phyloP scores from a whole-genome alignment of 768 basidiomycete genomes.

The Boletus sensibilis region DNA sequence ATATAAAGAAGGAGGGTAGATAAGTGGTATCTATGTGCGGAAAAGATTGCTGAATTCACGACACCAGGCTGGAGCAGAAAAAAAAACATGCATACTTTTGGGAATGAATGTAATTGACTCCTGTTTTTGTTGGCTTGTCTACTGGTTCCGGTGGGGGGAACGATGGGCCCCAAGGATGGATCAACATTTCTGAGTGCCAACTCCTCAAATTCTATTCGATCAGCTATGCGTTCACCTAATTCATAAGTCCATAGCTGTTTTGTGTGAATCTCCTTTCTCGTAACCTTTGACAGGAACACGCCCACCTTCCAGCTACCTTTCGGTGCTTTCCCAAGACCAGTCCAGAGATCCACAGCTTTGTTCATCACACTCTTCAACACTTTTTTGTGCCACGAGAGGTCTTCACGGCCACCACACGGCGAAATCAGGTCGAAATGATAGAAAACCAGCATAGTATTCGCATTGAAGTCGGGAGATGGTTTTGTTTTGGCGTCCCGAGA shows the following conservation, averaged over 20 bases:
- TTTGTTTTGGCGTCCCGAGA: conserved; percentile 8
- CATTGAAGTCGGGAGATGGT: conserved; percentile 5
- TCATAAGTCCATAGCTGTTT: conserved; percentile 57
- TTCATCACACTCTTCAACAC: conserved; percentile 45
- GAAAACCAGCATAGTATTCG: conserved; percentile 36
- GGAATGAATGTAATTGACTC: conserved; percentile 7
- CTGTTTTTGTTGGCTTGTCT: conserved; percentile 12
- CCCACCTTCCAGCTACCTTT: conserved; percentile 73
- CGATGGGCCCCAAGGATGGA: conserved; percentile 61
- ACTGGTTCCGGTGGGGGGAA: conserved; percentile 28
- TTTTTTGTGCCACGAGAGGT: conserved; percentile 13
- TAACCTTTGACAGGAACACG: conserved; percentile 10
- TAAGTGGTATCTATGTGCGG: conserved; percentile 49
- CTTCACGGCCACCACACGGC: conserved; percentile 36
- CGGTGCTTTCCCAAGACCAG: conserved; percentile 61
- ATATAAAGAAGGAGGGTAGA: conserved; percentile 53
- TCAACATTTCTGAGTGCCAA: conserved; percentile 71
- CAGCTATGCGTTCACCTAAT: conserved; percentile 65
- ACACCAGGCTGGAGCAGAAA: neutral
- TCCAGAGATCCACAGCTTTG: conserved; percentile 61
- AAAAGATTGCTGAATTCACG: neutral
- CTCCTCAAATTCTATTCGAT: conserved; percentile 80
- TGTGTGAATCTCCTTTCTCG: conserved; percentile 7
- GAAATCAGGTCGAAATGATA: conserved; percentile 40
- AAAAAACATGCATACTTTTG: conserved; percentile 12